A percentile compares a stretch with the other conserved stretches of the same genome.
Evolutionary conservation across 495 filamentous ascomycete species (phyloP).

Genomic region (Sphaerosporella brunnea): DNA sequence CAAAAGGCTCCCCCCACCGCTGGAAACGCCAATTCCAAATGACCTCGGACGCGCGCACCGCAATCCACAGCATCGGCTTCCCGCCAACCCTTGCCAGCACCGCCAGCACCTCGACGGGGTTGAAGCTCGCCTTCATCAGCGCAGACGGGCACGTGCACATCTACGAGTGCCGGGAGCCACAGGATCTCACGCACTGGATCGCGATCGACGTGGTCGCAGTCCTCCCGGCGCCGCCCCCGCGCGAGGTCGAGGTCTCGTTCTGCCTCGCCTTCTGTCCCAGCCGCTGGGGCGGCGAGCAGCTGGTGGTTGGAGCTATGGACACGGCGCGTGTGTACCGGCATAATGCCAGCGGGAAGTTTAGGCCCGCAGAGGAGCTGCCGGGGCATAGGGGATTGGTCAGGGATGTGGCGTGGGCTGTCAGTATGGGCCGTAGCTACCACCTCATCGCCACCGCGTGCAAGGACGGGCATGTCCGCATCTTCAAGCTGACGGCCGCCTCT

Average conservation of each 20-base stretch:
- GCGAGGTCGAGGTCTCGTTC: constrained; percentile 74
- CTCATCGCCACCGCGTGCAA: constrained; percentile 81
- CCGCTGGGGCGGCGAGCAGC: constrained; percentile 43
- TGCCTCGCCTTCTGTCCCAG: constrained; percentile 57
- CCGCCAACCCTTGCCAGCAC: constrained; percentile 28
- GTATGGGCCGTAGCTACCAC: constrained; percentile 71
- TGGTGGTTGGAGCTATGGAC: constrained; percentile 74
- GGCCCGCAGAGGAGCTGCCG: constrained; percentile 54
- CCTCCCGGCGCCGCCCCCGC: constrained; percentile 37
- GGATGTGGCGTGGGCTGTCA: constrained; percentile 83
- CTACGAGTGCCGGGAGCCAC: constrained; percentile 73
- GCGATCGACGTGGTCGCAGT: constrained; percentile 52
- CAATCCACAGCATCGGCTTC: constrained; percentile 27
- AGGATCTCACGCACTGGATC: constrained; percentile 59
- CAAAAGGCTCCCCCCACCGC: constrained; percentile 15
- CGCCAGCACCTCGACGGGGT: constrained; percentile 52
- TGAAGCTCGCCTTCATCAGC: constrained; percentile 63
- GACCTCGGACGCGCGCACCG: constrained; percentile 22
- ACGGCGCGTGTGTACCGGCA: constrained; percentile 56
- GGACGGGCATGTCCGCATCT: constrained; percentile 75
- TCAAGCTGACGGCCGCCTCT: constrained; percentile 45
- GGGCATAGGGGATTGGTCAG: constrained; percentile 62
- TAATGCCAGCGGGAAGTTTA: constrained; percentile 46
- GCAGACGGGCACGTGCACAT: constrained; percentile 62
- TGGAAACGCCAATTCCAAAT: constrained; percentile 26